phyloP scores from a whole-genome alignment of 768 basidiomycete species.

The Lentinula detonsa region DNA sequence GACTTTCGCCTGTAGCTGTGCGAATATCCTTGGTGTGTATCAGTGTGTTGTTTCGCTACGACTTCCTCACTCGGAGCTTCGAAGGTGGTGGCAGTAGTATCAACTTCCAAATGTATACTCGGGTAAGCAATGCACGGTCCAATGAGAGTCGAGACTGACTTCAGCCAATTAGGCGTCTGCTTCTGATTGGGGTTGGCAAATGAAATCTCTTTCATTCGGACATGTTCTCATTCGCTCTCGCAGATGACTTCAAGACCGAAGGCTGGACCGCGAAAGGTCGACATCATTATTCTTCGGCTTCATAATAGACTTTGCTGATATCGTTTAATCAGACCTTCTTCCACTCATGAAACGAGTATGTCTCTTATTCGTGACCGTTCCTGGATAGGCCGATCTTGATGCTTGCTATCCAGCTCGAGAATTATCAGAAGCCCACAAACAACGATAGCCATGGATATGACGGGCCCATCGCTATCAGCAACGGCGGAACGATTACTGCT shows the following conservation, averaged over 20 bases:
- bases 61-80: background rate
- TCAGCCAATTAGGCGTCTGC: slow-evolving; percentile 47
- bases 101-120: slow-evolving; percentile 78
- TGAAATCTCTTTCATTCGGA: background rate
- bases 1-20: slow-evolving; percentile 35
- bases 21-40: slow-evolving; percentile 50
- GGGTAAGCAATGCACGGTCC: slow-evolving; percentile 26
- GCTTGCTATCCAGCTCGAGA: slow-evolving; percentile 45
- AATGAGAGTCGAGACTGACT: background rate
- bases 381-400: background rate
- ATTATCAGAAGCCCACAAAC: slow-evolving; percentile 69
- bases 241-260: slow-evolving; percentile 68
- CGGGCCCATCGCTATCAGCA: slow-evolving; percentile 70
- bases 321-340: slow-evolving; percentile 43
- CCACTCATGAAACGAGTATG: slow-evolving; percentile 66
- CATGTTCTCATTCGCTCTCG: slow-evolving; percentile 13
- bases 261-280: slow-evolving; percentile 63
- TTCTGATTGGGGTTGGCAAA: slow-evolving; percentile 57
- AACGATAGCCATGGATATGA: slow-evolving; percentile 66
- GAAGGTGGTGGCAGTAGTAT: slow-evolving; percentile 58
- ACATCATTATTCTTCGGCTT: background rate
- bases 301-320: background rate
- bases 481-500: slow-evolving; percentile 57
- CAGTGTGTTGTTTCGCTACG: background rate
- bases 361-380: background rate